These are phyloP conservation scores for Septoria linicola DNA, from an alignment of 2,329 filamentous ascomycete genomes.

Conservation along the genomic window DNA sequence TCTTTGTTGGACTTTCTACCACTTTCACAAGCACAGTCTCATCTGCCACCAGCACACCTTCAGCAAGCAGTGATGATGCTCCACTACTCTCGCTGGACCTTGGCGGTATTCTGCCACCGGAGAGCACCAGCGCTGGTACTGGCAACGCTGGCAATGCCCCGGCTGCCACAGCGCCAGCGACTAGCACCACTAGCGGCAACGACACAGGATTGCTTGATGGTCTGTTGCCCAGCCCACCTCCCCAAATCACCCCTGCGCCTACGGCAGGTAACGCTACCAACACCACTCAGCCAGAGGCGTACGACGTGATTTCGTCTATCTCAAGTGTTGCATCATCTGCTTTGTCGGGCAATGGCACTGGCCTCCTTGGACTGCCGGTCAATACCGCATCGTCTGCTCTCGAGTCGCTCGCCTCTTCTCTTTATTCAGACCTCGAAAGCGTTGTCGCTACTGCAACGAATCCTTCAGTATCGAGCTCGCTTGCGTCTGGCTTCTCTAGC, in stretches of 20 bases:
- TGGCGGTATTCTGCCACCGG: conserved; percentile 5
- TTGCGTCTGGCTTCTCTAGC: conserved; percentile 35
- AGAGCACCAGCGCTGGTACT: neutral
- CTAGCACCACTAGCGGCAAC: neutral
- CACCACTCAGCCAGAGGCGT: conserved; percentile 7
- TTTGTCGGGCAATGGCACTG: conserved; percentile 22
- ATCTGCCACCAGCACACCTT: conserved; percentile 4
- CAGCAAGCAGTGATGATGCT: neutral
- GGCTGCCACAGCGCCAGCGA: neutral
- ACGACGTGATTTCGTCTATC: conserved; percentile 20
- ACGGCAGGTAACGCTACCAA: neutral
- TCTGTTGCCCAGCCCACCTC: neutral
- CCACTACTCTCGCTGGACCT: conserved; percentile 1
- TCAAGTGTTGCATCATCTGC: conserved; percentile 25
- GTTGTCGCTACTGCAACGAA: conserved; percentile 36
- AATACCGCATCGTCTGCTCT: conserved; percentile 30
- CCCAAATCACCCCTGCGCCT: neutral
- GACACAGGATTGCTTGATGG: conserved; percentile 2
- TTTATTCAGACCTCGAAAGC: conserved; percentile 33
- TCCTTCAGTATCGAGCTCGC: conserved; percentile 28
- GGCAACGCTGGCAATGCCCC: neutral
- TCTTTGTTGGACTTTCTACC: conserved; percentile 35
- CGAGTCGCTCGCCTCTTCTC: conserved; percentile 33
- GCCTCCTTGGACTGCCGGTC: conserved; percentile 13
- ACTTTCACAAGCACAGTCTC: conserved; percentile 9